phyloP scores from a whole-genome alignment of 2,329 filamentous ascomycete species.

The Aspergillus phoenicis region DNA sequence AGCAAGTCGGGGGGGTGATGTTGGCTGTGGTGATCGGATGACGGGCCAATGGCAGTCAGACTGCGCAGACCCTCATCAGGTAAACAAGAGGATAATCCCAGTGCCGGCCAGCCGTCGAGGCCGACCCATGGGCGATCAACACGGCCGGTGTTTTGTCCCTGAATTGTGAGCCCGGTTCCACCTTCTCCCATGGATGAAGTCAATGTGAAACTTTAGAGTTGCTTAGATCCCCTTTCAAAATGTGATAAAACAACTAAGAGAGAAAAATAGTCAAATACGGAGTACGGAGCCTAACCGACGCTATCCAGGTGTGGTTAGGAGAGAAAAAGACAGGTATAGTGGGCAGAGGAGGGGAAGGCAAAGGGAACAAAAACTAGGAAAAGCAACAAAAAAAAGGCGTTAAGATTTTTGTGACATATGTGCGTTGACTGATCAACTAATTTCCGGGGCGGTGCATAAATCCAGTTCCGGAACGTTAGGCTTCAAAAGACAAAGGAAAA shows the following conservation, averaged over 20 bases:
- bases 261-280: slow-evolving; percentile 1
- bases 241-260: not conserved
- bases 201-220: slow-evolving; percentile 13
- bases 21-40: not conserved
- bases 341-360: not conserved
- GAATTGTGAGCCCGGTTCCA: slow-evolving; percentile 6
- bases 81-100: slow-evolving; percentile 14
- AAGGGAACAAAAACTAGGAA: not conserved
- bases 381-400: not conserved
- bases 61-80: slow-evolving; percentile 4
- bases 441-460: slow-evolving; percentile 4
- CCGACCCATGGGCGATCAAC: slow-evolving; percentile 23
- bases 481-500: not conserved
- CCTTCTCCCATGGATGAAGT: slow-evolving; percentile 8
- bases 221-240: slow-evolving; percentile 1
- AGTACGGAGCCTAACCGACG: not conserved
- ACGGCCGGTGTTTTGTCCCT: slow-evolving; percentile 20
- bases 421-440: slow-evolving; percentile 9
- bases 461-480: not conserved
- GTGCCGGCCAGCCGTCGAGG: slow-evolving; percentile 7
- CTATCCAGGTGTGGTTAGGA: not conserved
- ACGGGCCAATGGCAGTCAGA: slow-evolving; percentile 11
- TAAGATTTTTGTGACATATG: slow-evolving; percentile 11
- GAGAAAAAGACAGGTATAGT: not conserved
- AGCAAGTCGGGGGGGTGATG: not conserved